phyloP scores from a whole-genome alignment of 1,284 basidiomycete genomes.

The Cutaneotrichosporon sp. region DNA sequence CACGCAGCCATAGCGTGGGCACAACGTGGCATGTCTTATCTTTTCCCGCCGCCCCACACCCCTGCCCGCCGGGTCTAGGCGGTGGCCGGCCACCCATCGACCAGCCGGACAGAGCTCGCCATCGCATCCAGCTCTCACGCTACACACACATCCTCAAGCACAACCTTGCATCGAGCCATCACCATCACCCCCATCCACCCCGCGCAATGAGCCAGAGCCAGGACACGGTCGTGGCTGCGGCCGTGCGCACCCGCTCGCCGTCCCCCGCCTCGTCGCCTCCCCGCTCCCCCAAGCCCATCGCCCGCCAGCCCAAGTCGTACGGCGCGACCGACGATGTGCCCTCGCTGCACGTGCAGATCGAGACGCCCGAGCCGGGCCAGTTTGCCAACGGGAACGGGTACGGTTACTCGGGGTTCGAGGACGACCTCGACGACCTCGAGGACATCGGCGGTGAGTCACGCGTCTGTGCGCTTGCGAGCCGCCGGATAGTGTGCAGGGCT shows the following conservation, averaged over 20 bases:
- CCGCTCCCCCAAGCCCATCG: not conserved
- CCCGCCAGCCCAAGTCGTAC: conserved; percentile 11
- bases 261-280: not conserved
- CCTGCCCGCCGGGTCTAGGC: not conserved
- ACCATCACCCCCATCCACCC: not conserved
- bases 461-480: not conserved
- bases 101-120: not conserved
- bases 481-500: not conserved
- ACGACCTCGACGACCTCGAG: conserved; percentile 10
- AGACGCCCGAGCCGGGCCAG: conserved; percentile 7
- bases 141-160: not conserved
- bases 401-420: not conserved
- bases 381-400: not conserved
- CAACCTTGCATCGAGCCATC: not conserved
- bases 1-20: too few species aligned
- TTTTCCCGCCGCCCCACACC: not conserved
- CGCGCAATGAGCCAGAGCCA: conserved; percentile 2
- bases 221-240: conserved; percentile 4
- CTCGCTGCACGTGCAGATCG: conserved; percentile 13
- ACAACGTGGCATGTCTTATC: too few species aligned
- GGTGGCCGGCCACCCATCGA: not conserved
- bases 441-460: conserved; percentile 5
- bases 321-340: conserved; percentile 16
- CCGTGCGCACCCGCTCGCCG: not conserved
- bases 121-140: not conserved